phyloP scores from a whole-genome alignment of 148 eudicot species.

The Pouteria glomerata region DNA sequence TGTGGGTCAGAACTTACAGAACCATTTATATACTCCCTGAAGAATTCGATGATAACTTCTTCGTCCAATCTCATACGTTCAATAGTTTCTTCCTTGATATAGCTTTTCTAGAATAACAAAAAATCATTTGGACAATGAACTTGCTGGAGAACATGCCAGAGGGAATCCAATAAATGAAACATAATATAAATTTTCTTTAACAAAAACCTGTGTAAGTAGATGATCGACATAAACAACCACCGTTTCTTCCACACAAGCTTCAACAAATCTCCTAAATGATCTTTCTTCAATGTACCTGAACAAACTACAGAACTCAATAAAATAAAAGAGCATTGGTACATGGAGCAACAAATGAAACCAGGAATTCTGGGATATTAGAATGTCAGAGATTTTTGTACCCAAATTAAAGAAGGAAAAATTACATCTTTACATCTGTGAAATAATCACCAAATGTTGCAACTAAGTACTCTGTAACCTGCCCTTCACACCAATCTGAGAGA shows the following conservation, averaged over 20 bases:
- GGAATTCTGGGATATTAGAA: too few relatives aligned
- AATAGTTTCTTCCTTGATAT: conserved; percentile 94
- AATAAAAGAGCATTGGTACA: neutral
- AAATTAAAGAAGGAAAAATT: conserved; percentile 25
- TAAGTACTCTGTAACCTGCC: conserved; percentile 94
- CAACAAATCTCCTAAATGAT: conserved; percentile 91
- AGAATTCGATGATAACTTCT: conserved; percentile 95
- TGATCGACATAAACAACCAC: conserved; percentile 89
- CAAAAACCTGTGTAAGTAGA: conserved; percentile 69
- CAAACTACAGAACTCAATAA: neutral
- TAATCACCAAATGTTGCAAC: conserved; percentile 95
- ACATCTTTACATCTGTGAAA: conserved; percentile 89
- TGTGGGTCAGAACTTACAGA: conserved; percentile 51
- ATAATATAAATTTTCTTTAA: neutral
- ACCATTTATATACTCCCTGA: conserved; percentile 82
- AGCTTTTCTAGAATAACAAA: conserved; percentile 63
- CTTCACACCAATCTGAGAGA: conserved; percentile 89
- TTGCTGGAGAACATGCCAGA: neutral
- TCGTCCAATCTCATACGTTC: conserved; percentile 96
- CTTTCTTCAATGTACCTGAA: conserved; percentile 97
- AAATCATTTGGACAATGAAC: conserved; percentile 1
- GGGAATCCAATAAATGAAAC: neutral
- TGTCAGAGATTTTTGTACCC: too few relatives aligned
- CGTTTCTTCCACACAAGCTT: conserved; percentile 95
- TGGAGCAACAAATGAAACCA: conserved; percentile 1